Base-by-base conservation (phyloP, 768 basidiomycete species). In the Glaciozyma martinii region DNA sequence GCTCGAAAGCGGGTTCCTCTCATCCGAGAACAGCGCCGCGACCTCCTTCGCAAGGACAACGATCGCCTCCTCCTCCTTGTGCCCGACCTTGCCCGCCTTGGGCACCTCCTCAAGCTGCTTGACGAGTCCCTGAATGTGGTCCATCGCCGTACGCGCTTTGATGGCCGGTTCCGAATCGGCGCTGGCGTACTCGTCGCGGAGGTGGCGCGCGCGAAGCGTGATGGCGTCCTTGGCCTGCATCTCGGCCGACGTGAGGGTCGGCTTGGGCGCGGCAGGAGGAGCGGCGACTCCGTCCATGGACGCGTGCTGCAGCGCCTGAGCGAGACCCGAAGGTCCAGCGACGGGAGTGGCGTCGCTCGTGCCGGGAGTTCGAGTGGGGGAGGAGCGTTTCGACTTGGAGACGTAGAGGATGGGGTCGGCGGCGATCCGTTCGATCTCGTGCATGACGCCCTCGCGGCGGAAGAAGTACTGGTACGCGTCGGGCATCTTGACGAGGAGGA, bases 401-500 rank as follows among this genome's bases (percentile, higher is more conserved):
- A 67, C n/a, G 16, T 29, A 71, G 7, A 81, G 79, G 43, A 94
- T 78, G 12, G 81, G 74, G 57, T 86, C 82, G 18, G 81, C 81
- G 10, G 90, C 86, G 33, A 93, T 78, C 13, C 79, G 76, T 70
- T 92, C 91, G 44, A 99, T 85, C 75, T 98, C 95, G 76, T 97
- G 89, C 76, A 95, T 86, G 33, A 98, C 95, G 13, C 95, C 95
- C 78, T 99, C 94, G 33, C 93, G 82, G 27, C 89, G 85, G 81
- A 98, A 91, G 0, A 87, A 85, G 23, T 90, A 87, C 73, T 85
- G 85, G 77, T 95, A 98, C 59, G 90, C 82, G 18, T 84, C 79
- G 13, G 90, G 86, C 52, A 91, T 81, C 76, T 95, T 98, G 73
- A 79, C 80, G 58, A 97, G 79, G 12, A 98, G 83, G 30, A 98